Percentiles rank a stretch among this genome's conserved stretches.
Conservation (phyloP, 2,329 filamentous ascomycete species). For the Nemania abortiva region DNA sequence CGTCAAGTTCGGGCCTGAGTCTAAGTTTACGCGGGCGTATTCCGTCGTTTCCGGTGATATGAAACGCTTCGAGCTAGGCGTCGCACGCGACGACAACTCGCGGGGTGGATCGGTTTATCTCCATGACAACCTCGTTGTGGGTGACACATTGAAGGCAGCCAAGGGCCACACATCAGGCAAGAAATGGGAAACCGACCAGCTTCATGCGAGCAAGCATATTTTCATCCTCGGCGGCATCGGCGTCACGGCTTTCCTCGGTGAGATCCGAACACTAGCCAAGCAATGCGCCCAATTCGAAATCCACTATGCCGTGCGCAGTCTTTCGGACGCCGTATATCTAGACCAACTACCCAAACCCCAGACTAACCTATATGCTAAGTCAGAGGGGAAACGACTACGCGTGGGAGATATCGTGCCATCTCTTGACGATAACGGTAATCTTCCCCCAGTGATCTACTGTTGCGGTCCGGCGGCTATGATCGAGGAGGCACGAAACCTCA, state of each 20-base stretch:
- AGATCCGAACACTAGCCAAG: constrained; percentile 42
- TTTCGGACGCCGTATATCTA: constrained; percentile 48
- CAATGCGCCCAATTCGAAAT: constrained; percentile 43
- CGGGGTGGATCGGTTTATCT: constrained; percentile 71
- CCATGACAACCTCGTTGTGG: constrained; percentile 64
- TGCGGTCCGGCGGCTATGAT: constrained; percentile 48
- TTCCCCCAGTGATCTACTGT: constrained; percentile 51
- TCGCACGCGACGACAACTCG: constrained; percentile 67
- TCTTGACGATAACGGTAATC: constrained; percentile 40
- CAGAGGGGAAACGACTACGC: constrained; percentile 44
- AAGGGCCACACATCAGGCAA: constrained; percentile 43
- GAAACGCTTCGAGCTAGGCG: constrained; percentile 66
- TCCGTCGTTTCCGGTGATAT: constrained; percentile 68
- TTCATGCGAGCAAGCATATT: constrained; percentile 43
- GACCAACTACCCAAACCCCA: constrained; percentile 42
- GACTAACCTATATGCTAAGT: constrained; percentile 47
- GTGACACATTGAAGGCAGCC: constrained; percentile 61
- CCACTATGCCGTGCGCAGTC: constrained; percentile 50
- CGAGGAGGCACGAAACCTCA: constrained; percentile 40
- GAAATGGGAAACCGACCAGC: constrained; percentile 20
- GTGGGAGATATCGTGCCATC: constrained; percentile 55
- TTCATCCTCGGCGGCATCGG: constrained; percentile 51
- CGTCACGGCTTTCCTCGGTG: constrained; percentile 49
- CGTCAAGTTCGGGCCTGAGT: constrained; percentile 66
- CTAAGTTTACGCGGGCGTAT: constrained; percentile 65